Percentiles rank a stretch among this genome's conserved stretches.
phyloP scores from a whole-genome alignment of 768 basidiomycete genomes.

The Termitomyces sp. region DNA sequence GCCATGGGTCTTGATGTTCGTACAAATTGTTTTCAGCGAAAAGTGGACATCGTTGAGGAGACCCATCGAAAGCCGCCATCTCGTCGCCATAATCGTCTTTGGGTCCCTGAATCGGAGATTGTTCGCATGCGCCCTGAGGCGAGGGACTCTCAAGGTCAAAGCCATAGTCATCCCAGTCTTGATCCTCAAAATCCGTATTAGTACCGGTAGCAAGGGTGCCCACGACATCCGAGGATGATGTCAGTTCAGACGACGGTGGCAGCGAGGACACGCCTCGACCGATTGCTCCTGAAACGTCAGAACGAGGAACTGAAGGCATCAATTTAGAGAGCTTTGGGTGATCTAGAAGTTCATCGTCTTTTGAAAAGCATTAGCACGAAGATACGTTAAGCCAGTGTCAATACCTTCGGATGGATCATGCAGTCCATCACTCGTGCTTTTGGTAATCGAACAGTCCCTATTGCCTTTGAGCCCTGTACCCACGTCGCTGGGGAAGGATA shows the following conservation, averaged over 20 bases:
- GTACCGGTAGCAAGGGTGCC: neutral
- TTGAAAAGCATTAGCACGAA: neutral
- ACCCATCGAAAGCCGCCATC: neutral
- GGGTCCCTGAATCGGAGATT: neutral
- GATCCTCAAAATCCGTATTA: neutral
- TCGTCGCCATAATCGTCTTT: neutral
- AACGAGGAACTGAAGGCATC: neutral
- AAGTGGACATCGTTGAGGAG: constrained; percentile 1
- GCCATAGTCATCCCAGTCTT: neutral
- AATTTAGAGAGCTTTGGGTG: neutral
- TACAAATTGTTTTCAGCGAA: constrained; percentile 22
- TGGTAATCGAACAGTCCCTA: neutral
- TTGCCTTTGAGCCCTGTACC: neutral
- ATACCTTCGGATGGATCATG: neutral
- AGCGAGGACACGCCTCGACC: neutral
- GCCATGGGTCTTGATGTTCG: constrained; percentile 39
- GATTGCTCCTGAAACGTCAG: neutral
- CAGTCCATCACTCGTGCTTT: neutral
- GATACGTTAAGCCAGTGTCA: neutral
- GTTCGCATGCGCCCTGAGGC: neutral
- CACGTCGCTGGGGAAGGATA: neutral
- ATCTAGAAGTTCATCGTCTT: neutral
- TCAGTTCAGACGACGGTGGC: constrained; percentile 10
- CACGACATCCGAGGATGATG: neutral
- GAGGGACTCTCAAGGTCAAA: neutral